A percentile compares a stretch with the other conserved stretches of the same genome.
Evolutionary conservation across 2,329 filamentous ascomycete genomes (phyloP).

Genomic region (Aspergillus tanneri): DNA sequence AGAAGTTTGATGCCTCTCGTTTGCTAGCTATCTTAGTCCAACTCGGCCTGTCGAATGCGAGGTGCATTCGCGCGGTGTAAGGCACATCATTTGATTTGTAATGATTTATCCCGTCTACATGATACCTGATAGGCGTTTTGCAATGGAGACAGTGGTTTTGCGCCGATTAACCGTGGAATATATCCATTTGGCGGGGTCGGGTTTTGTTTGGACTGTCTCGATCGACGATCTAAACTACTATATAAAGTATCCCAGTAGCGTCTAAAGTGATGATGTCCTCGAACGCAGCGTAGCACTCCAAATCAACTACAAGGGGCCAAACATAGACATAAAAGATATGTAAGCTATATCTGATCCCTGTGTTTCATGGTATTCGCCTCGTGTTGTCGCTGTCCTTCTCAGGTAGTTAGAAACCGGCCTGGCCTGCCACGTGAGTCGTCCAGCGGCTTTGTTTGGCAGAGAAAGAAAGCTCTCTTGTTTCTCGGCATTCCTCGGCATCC

Average conservation of each 20-base stretch:
- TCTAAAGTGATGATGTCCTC: no score
- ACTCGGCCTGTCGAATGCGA: not conserved
- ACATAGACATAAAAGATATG: no score
- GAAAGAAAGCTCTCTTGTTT: not conserved
- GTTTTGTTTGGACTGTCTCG: no score
- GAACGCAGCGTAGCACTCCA: no score
- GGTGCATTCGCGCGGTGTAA: conserved; percentile 4
- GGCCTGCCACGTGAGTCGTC: conserved; percentile 16
- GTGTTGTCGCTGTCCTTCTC: not conserved
- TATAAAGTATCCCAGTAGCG: no score
- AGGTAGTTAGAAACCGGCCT: not conserved
- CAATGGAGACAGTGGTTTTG: conserved; percentile 5
- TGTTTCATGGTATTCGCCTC: no score
- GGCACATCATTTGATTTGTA: conserved; percentile 13
- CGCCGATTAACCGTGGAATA: not conserved
- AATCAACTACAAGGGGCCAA: no score
- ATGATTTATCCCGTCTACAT: conserved; percentile 15
- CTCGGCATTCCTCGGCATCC: not conserved
- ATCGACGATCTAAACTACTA: no score
- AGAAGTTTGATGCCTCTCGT: conserved; percentile 33
- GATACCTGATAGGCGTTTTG: conserved; percentile 23
- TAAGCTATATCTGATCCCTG: no score
- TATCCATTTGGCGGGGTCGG: not conserved
- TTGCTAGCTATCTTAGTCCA: not conserved
- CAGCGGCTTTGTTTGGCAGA: conserved; percentile 13